Evolutionary conservation across 208 protist genomes (phyloP).

Genomic region (Trypanosoma rangeli): DNA sequence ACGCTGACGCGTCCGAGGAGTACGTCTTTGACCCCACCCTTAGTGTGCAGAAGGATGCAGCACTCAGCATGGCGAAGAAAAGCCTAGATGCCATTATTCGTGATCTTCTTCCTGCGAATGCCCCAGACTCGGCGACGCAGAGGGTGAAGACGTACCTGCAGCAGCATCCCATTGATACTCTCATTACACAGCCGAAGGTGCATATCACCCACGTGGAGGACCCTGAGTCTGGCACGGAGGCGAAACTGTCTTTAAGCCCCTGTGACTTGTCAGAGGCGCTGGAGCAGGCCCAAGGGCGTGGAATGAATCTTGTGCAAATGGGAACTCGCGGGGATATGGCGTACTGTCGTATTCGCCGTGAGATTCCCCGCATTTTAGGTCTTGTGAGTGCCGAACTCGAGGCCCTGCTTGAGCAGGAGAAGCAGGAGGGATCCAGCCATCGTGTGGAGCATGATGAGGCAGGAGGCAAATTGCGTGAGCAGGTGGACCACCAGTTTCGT

Average conservation of each 20-base stretch:
- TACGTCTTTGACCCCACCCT: constrained; percentile 84
- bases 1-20: constrained; percentile 23
- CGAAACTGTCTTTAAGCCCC: constrained; percentile 62
- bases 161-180: constrained; percentile 76
- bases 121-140: constrained; percentile 42
- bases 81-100: constrained; percentile 56
- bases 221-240: constrained; percentile 60
- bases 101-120: constrained; percentile 51
- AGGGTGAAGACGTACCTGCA: constrained; percentile 68
- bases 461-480: constrained; percentile 29
- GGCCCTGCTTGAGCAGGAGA: constrained; percentile 20
- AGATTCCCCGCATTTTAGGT: constrained; percentile 54
- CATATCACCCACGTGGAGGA: constrained; percentile 89
- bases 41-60: constrained; percentile 75
- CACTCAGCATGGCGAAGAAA: constrained; percentile 59
- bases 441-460: constrained; percentile 1
- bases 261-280: constrained; percentile 68
- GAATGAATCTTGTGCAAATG: constrained; percentile 88
- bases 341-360: constrained; percentile 80
- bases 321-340: constrained; percentile 62
- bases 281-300: constrained; percentile 53
- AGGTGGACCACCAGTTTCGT: constrained; percentile 80
- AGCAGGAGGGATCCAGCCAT: constrained; percentile 13
- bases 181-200: constrained; percentile 61
- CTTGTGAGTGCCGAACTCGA: constrained; percentile 72